Evolutionary conservation across 352 stramenopile species (phyloP), one percentile per base, ranked within the genome.

Genomic region (Phytophthora pini): DNA sequence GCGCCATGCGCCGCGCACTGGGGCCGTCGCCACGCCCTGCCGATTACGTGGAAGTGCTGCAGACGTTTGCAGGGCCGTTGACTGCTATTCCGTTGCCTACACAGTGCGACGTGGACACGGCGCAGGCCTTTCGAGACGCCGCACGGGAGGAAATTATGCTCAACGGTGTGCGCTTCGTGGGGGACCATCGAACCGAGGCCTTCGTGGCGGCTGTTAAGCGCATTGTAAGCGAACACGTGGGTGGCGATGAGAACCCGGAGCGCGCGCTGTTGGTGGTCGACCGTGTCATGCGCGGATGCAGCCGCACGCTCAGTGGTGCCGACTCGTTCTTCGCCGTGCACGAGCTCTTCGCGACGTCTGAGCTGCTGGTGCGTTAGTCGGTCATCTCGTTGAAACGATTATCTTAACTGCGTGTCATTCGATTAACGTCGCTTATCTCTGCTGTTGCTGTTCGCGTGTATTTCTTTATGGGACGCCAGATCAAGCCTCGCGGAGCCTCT

Each of bases 261-360:
- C 71, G 72, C 22, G 75, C 69, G 48, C 64, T 91, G 17, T 62
- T 71, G 5, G 65, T 88, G 34, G 78, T 79, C 4, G 82, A 92
- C 64, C 78, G 82, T 17, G 67, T 93, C 63, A 87, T 91, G 79
- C 76, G 85, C 12, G 71, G 77, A 7, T 92, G 85, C 67, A 91
- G 79, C 50, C 85, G 85, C 38, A 93, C 82, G 22, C 81, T 92
- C 43, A 93, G 81, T 56, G 85, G 82, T 38, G 79, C 80, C 9
- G 85, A 92, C 68, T 90, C 82, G 56, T 90, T 89, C 64, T 93
- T 91, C 70, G 82, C 84, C 9, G 70, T 90, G 15, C 63, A 89
- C 51, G 80, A 93, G 56, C 78, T 92, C 27, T 88, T 93, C 59
- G 70, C 79, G 2, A 51, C 53, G 31, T 69, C 82, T 9, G 72